phyloP scores from a whole-genome alignment of 2,329 filamentous ascomycete species.

The Dryadomyces quercus-mongolicae region DNA sequence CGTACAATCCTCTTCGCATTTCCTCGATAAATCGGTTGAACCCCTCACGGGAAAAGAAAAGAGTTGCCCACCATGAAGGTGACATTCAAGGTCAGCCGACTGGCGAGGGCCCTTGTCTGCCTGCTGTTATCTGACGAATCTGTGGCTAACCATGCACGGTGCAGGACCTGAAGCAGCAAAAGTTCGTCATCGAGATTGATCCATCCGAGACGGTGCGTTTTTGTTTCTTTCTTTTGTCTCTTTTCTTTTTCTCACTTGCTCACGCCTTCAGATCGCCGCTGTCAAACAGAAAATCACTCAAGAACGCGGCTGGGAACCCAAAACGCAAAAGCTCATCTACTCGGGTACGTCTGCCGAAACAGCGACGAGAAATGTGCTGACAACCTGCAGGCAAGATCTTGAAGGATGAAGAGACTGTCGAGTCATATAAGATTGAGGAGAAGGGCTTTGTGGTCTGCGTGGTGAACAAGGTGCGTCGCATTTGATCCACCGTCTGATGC shows the following conservation, averaged over 20 bases:
- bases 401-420: conserved; percentile 93
- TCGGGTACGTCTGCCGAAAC: conserved; percentile 55
- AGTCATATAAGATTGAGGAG: conserved; percentile 97
- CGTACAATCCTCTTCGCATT: not conserved
- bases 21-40: not conserved
- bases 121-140: conserved; percentile 5
- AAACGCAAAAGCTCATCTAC: conserved; percentile 93
- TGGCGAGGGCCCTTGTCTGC: conserved; percentile 4
- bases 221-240: not conserved
- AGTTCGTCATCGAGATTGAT: conserved; percentile 93
- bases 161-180: conserved; percentile 96
- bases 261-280: conserved; percentile 65
- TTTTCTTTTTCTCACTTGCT: not conserved
- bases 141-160: not conserved
- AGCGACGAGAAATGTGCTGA: conserved; percentile 14
- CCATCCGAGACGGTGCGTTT: conserved; percentile 73
- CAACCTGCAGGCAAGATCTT: conserved; percentile 73
- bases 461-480: conserved; percentile 68
- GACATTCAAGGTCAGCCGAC: conserved; percentile 46
- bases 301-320: conserved; percentile 89
- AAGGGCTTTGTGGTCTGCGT: conserved; percentile 99
- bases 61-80: conserved; percentile 49
- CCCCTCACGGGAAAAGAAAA: not conserved
- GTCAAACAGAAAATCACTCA: conserved; percentile 87
- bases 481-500: not conserved